These are phyloP conservation scores for Stagonosporopsis rhizophila DNA, from an alignment of 2,329 filamentous ascomycete genomes.

Conservation along the genomic window DNA sequence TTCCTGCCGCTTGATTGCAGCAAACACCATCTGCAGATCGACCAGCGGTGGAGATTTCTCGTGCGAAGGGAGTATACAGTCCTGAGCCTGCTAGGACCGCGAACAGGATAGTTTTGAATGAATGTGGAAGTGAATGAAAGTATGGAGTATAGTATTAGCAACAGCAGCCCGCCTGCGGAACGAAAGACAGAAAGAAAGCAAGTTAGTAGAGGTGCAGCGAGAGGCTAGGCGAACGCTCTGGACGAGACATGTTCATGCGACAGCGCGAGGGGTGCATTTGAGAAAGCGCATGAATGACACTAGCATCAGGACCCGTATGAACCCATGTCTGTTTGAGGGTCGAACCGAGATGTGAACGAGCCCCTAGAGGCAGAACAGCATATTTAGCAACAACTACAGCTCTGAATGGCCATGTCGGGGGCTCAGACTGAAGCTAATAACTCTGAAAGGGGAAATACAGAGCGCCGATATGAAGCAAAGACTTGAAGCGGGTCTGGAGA, in stretches of 20 bases:
- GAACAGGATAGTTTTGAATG: conserved; percentile 33
- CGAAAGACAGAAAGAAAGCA: conserved; percentile 44
- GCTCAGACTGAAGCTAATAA: conserved; percentile 27
- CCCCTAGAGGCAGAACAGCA: conserved; percentile 28
- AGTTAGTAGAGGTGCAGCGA: conserved; percentile 42
- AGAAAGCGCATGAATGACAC: conserved; percentile 48
- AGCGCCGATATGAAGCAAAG: conserved; percentile 28
- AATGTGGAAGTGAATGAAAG: conserved; percentile 38
- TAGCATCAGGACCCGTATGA: conserved; percentile 44
- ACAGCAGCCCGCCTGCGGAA: conserved; percentile 49
- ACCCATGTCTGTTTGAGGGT: conserved; percentile 48
- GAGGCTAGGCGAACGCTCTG: conserved; percentile 46
- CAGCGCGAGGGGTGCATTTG: conserved; percentile 44
- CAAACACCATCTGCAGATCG: conserved; percentile 46
- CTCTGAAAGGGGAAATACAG: conserved; percentile 25
- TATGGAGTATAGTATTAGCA: conserved; percentile 41
- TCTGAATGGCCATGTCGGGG: conserved; percentile 25
- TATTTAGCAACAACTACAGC: conserved; percentile 36
- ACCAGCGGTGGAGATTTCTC: conserved; percentile 25
- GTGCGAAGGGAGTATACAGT: conserved; percentile 26
- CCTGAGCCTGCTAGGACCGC: conserved; percentile 46
- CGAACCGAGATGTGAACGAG: conserved; percentile 28
- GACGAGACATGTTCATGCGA: conserved; percentile 45
- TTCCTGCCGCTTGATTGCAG: conserved; percentile 42
- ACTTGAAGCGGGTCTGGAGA: conserved; percentile 32